Conservation (phyloP, 768 basidiomycete genomes). For the Mycena maculata region DNA sequence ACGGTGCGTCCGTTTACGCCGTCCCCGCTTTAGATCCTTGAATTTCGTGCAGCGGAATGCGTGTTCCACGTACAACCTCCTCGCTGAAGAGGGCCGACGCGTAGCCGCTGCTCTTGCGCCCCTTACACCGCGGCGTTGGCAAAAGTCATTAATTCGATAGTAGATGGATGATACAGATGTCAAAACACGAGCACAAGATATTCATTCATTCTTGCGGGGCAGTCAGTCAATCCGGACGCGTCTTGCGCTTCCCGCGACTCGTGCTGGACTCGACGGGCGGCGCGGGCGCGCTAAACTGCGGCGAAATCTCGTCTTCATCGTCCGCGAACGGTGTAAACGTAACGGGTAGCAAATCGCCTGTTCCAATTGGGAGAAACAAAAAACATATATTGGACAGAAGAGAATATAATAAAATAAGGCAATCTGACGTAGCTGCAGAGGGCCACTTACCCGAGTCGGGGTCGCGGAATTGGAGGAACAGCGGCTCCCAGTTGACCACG, state of each 20-base stretch:
- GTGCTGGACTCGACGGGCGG: constrained; percentile 46
- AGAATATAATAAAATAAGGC: constrained; percentile 25
- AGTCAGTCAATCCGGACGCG: constrained; percentile 42
- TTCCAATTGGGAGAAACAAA: constrained; percentile 9
- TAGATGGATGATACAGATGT: neutral
- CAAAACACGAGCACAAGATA: neutral
- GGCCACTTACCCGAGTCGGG: constrained; percentile 63
- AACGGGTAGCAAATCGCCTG: constrained; percentile 72
- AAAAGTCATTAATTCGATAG: constrained; percentile 13
- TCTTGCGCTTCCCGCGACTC: constrained; percentile 76
- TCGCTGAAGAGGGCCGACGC: constrained; percentile 92
- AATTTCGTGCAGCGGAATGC: constrained; percentile 51
- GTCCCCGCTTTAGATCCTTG: constrained; percentile 51
- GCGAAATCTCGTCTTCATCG: constrained; percentile 65
- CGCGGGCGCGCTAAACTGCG: constrained; percentile 35
- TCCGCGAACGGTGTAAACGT: constrained; percentile 67
- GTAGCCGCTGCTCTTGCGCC: constrained; percentile 94
- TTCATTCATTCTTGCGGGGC: neutral
- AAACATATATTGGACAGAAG: constrained; percentile 28
- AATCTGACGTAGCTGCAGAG: constrained; percentile 8
- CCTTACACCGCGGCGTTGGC: constrained; percentile 65
- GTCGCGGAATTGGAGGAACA: constrained; percentile 78
- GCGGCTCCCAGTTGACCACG: constrained; percentile 71
- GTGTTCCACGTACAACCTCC: constrained; percentile 94
- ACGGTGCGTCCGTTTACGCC: constrained; percentile 59